Evolutionary conservation across 2,329 filamentous ascomycete genomes (phyloP).

Genomic region (Ophiocordyceps robertsii): DNA sequence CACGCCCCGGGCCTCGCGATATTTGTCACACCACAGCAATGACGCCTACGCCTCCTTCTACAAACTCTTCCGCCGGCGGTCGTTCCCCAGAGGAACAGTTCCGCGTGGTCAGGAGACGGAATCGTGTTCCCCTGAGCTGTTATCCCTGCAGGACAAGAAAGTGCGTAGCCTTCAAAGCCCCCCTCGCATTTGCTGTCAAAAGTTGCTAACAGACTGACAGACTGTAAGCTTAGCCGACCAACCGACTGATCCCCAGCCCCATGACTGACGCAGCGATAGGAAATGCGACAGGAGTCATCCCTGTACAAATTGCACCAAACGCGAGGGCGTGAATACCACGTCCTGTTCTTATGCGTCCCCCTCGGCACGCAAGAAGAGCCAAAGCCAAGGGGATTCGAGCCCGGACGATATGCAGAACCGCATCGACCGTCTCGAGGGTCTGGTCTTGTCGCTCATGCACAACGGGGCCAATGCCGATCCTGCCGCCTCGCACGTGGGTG

Average conservation of each 20-base stretch:
- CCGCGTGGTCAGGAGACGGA: slow-evolving; percentile 80
- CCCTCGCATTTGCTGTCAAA: background rate
- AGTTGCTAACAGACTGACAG: slow-evolving; percentile 15
- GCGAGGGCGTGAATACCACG: slow-evolving; percentile 65
- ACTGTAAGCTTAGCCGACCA: slow-evolving; percentile 16
- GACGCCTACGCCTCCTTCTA: slow-evolving; percentile 67
- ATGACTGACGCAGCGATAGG: slow-evolving; percentile 23
- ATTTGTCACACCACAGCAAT: slow-evolving; percentile 27
- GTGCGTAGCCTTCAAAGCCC: slow-evolving; percentile 27
- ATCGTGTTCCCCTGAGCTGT: slow-evolving; percentile 83
- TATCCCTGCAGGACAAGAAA: slow-evolving; percentile 85
- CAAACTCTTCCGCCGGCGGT: slow-evolving; percentile 59
- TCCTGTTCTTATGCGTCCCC: slow-evolving; percentile 78
- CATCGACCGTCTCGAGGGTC: slow-evolving; percentile 84
- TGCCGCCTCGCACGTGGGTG: slow-evolving; percentile 15
- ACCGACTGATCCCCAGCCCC: too few species aligned
- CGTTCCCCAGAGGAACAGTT: slow-evolving; percentile 80
- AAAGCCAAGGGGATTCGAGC: slow-evolving; percentile 43
- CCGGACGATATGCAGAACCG: slow-evolving; percentile 98
- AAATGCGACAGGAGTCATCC: slow-evolving; percentile 90
- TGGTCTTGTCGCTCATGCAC: slow-evolving; percentile 90
- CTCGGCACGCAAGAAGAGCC: slow-evolving; percentile 57
- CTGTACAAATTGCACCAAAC: slow-evolving; percentile 89
- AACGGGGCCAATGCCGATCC: slow-evolving; percentile 49
- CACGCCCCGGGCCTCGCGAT: background rate